Percentiles rank a stretch among this genome's conserved stretches.
Conservation (phyloP, 2,329 filamentous ascomycete species). For the Simplicillium sp. region DNA sequence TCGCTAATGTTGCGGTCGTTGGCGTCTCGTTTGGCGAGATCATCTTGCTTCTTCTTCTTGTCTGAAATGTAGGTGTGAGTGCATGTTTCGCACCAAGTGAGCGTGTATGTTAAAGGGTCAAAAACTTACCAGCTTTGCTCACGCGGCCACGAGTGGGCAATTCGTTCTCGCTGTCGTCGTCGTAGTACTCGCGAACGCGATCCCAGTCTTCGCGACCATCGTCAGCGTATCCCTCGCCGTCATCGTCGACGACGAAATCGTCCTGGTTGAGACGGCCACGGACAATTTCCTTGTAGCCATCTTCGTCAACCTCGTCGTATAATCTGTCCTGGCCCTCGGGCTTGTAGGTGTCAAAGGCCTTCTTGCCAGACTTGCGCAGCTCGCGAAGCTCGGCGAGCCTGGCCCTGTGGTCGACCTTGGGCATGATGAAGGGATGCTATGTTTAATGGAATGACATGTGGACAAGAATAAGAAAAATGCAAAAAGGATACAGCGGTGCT, state of each 20-base stretch:
- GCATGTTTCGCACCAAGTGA: background rate
- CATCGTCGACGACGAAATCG: constrained; percentile 97
- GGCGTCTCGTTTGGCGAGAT: constrained; percentile 74
- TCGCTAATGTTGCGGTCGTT: constrained; percentile 89
- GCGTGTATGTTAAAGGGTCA: background rate
- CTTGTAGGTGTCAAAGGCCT: constrained; percentile 78
- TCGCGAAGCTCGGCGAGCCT: constrained; percentile 72
- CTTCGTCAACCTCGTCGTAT: constrained; percentile 95
- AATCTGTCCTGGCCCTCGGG: constrained; percentile 75
- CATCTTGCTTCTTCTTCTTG: constrained; percentile 82
- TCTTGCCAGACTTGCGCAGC: constrained; percentile 82
- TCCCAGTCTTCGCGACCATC: constrained; percentile 95
- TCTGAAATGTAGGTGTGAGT: constrained; percentile 33
- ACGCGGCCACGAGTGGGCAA: constrained; percentile 32
- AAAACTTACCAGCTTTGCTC: constrained; percentile 38
- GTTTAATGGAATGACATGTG: no score
- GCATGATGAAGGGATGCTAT: constrained; percentile 17
- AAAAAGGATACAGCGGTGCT: no score
- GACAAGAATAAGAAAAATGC: no score
- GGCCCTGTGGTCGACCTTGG: constrained; percentile 29
- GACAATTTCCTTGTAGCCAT: constrained; percentile 94
- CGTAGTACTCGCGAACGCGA: constrained; percentile 57
- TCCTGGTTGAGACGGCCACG: constrained; percentile 82
- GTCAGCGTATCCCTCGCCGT: constrained; percentile 92
- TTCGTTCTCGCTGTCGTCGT: constrained; percentile 55